Percentiles rank a stretch among this genome's conserved stretches.
Conservation (phyloP, 2,329 filamentous ascomycete species). For the Pseudogymnoascus sp. region DNA sequence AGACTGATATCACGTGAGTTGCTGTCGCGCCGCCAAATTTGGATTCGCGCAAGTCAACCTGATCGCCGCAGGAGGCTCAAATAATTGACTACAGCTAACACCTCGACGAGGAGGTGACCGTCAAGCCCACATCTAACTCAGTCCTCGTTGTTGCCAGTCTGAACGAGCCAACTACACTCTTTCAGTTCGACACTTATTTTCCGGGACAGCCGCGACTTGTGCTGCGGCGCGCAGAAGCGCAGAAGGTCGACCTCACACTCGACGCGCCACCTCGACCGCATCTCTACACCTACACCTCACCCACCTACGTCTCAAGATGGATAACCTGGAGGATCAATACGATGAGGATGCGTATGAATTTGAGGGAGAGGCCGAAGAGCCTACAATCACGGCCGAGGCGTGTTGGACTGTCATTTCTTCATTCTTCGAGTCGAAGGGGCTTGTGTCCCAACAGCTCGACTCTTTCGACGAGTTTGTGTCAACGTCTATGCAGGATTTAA, state of each 20-base stretch:
- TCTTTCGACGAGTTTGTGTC: slow-evolving; percentile 97
- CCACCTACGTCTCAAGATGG: slow-evolving; percentile 22
- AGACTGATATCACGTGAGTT: background rate
- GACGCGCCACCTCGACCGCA: slow-evolving; percentile 11
- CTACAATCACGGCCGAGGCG: slow-evolving; percentile 85
- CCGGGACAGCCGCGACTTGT: slow-evolving; percentile 7
- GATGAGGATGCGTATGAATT: slow-evolving; percentile 59
- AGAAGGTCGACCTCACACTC: background rate
- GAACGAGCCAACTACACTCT: background rate
- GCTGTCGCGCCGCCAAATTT: background rate
- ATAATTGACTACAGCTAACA: background rate
- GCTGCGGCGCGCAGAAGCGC: slow-evolving; percentile 9
- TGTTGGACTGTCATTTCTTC: slow-evolving; percentile 97
- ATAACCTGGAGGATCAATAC: slow-evolving; percentile 34
- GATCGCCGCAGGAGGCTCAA: slow-evolving; percentile 5
- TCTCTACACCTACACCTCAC: background rate
- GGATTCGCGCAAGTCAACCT: background rate
- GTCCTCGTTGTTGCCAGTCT: background rate
- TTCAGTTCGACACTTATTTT: background rate
- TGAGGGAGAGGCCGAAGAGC: slow-evolving; percentile 58
- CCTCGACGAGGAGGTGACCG: slow-evolving; percentile 5
- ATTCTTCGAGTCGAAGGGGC: slow-evolving; percentile 91
- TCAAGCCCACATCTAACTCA: background rate
- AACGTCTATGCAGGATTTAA: slow-evolving; percentile 87
- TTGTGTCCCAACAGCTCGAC: slow-evolving; percentile 95